These are phyloP conservation scores for Lenzites betulinus DNA, from an alignment of 768 basidiomycete genomes.

Conservation along the genomic window DNA sequence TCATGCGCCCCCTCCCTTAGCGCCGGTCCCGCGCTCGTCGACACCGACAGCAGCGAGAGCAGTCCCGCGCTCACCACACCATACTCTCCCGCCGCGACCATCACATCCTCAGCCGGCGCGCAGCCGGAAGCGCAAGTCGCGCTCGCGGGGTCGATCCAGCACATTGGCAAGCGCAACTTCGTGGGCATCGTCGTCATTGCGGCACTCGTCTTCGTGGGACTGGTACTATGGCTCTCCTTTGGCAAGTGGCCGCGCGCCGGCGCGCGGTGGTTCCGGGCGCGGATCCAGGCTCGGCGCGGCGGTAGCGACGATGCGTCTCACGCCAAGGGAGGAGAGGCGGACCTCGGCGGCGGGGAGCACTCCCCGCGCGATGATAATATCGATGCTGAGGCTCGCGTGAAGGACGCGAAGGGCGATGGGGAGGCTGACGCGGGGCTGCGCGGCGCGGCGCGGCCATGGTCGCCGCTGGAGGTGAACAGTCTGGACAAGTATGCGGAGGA, in stretches of 20 bases:
- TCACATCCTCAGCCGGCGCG: not conserved
- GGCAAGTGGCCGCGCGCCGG: conserved; percentile 25
- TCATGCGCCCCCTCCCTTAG: conserved; percentile 18
- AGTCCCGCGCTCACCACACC: conserved; percentile 1
- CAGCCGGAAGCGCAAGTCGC: not conserved
- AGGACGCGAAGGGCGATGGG: conserved; percentile 8
- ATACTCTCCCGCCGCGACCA: conserved; percentile 2
- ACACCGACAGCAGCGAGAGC: conserved; percentile 3
- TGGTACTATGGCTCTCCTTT: conserved; percentile 31
- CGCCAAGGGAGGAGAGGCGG: not conserved
- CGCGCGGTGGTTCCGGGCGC: conserved; percentile 12
- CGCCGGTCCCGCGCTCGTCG: conserved; percentile 23
- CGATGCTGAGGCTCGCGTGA: not conserved
- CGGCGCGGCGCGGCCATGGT: not conserved
- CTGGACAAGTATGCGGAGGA: conserved; percentile 6
- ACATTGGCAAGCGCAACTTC: conserved; percentile 26
- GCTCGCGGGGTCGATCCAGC: conserved; percentile 9
- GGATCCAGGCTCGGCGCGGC: not conserved
- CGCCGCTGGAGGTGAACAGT: conserved; percentile 9
- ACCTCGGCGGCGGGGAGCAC: not conserved
- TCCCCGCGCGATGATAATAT: not conserved
- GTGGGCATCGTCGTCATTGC: conserved; percentile 31
- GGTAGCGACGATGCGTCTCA: not conserved
- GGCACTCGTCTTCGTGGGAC: conserved; percentile 26
- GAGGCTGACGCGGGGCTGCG: not conserved